Evolutionary conservation across 805 yeast genomes (phyloP).

Genomic region (Wickerhamiella sorbophila): DNA sequence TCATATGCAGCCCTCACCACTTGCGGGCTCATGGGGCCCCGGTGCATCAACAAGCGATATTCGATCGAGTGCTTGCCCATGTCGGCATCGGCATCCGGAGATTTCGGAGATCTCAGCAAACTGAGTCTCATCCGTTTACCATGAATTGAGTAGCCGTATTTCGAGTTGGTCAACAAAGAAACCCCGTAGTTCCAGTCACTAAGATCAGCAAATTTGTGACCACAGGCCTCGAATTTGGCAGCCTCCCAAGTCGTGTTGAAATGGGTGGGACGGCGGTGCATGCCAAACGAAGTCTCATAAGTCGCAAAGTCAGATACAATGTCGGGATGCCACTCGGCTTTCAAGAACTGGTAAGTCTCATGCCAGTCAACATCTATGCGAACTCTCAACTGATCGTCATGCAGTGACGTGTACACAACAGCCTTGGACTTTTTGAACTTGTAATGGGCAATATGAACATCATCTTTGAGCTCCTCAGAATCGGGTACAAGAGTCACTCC

Average conservation of each 20-base stretch:
- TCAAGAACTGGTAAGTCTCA: slow-evolving; percentile 73
- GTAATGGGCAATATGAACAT: slow-evolving; percentile 4
- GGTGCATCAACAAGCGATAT: slow-evolving; percentile 76
- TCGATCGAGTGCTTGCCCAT: slow-evolving; percentile 77
- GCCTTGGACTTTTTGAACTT: slow-evolving; percentile 11
- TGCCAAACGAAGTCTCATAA: slow-evolving; percentile 89
- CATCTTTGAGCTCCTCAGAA: slow-evolving; percentile 4
- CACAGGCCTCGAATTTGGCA: slow-evolving; percentile 91
- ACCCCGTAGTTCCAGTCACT: slow-evolving; percentile 83
- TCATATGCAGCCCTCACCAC: slow-evolving; percentile 66
- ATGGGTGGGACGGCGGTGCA: slow-evolving; percentile 85
- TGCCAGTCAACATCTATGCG: slow-evolving; percentile 64
- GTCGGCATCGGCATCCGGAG: slow-evolving; percentile 90
- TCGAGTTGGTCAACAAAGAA: slow-evolving; percentile 64
- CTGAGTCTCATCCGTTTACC: slow-evolving; percentile 87
- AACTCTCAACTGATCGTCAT: slow-evolving; percentile 26
- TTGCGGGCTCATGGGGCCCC: slow-evolving; percentile 45
- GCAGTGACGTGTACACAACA: slow-evolving; percentile 25
- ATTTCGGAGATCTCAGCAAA: slow-evolving; percentile 77
- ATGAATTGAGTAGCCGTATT: slow-evolving; percentile 85
- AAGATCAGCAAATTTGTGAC: slow-evolving; percentile 85
- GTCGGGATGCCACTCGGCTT: slow-evolving; percentile 89
- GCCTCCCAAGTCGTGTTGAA: slow-evolving; percentile 92
- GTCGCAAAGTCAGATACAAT: slow-evolving; percentile 62
- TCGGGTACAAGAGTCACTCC: slow-evolving; percentile 33